Evolutionary conservation across 1,284 basidiomycete genomes (phyloP).

Genomic region (Inonotus hispidus): DNA sequence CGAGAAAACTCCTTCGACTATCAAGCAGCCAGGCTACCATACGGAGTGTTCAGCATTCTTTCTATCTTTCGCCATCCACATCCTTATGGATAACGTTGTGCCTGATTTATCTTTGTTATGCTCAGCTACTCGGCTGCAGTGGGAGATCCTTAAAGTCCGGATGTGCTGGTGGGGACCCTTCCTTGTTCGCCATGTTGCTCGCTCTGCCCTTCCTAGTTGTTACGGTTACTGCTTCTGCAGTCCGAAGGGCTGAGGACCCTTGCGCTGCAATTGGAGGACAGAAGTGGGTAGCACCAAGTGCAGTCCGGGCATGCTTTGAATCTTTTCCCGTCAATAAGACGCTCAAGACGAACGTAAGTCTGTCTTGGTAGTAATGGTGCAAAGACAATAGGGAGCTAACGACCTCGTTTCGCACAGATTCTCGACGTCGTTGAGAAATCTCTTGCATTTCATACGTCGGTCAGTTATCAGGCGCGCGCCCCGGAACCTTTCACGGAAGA

Average conservation of each 20-base stretch:
- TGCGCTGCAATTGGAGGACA: slow-evolving; percentile 46
- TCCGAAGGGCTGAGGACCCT: slow-evolving; percentile 32
- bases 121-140: slow-evolving; percentile 2
- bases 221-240: not conserved
- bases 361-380: not conserved
- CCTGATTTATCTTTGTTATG: slow-evolving; percentile 8
- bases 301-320: slow-evolving; percentile 45
- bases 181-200: not conserved
- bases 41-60: not conserved
- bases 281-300: slow-evolving; percentile 47
- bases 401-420: slow-evolving; percentile 32
- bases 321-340: slow-evolving; percentile 39
- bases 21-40: not conserved
- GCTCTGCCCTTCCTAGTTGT: not conserved
- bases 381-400: slow-evolving; percentile 1
- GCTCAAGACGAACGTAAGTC: slow-evolving; percentile 43
- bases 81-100: not conserved
- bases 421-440: slow-evolving; percentile 55
- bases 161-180: not conserved
- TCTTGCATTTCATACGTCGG: slow-evolving; percentile 53
- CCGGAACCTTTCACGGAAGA: slow-evolving; percentile 49
- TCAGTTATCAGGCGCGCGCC: slow-evolving; percentile 50
- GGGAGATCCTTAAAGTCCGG: not conserved
- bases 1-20: not conserved
- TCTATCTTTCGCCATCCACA: not conserved